phyloP scores from a whole-genome alignment of 73 alveolate species.

The Tetrahymena borealis region DNA sequence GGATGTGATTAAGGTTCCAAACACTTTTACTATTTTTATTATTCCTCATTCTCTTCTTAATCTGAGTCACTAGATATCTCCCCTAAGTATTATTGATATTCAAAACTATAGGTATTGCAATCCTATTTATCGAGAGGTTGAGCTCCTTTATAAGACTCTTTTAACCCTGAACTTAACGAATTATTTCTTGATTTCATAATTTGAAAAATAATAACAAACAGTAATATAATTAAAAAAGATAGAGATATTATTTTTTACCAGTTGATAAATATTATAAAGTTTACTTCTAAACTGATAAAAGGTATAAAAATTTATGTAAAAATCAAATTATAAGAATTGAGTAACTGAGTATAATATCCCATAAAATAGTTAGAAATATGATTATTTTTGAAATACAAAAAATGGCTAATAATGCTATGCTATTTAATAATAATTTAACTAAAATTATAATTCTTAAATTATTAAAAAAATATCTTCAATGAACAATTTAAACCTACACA shows the following conservation, averaged over 20 bases:
- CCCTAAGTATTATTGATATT: not conserved
- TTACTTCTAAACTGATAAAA: too few species aligned
- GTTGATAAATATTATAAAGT: not conserved
- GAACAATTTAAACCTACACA: too few species aligned
- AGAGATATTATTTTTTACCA: not conserved
- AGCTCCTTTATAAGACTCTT: not conserved
- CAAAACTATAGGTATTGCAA: not conserved
- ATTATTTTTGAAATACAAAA: too few species aligned
- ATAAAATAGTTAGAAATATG: too few species aligned
- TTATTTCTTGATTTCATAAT: not conserved
- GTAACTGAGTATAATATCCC: too few species aligned
- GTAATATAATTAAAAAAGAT: not conserved
- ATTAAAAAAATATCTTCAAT: too few species aligned
- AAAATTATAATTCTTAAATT: too few species aligned
- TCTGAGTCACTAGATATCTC: not conserved
- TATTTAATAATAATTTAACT: too few species aligned
- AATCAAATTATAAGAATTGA: too few species aligned
- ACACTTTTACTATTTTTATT: not conserved
- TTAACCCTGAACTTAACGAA: not conserved
- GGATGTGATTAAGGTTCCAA: not conserved
- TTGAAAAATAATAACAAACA: not conserved
- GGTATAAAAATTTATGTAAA: too few species aligned
- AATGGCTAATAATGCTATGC: too few species aligned
- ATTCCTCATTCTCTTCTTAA: not conserved
- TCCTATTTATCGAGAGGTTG: too few species aligned